Evolutionary conservation across 2,329 filamentous ascomycete genomes (phyloP), one percentile per base, ranked within the genome.

Genomic region (Penicillium sp.): DNA sequence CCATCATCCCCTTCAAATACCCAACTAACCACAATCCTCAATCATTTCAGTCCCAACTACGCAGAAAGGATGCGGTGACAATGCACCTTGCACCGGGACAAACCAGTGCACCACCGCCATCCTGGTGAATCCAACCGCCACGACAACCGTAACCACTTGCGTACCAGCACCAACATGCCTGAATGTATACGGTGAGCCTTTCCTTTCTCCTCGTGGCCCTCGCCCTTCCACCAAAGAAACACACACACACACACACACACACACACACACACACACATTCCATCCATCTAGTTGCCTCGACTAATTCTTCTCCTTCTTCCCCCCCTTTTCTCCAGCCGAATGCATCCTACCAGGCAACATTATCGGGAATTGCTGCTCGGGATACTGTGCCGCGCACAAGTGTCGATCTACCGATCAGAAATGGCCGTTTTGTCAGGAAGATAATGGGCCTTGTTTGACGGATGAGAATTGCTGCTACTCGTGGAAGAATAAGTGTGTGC

Each of bases 401-500:
- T 65, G 63, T 45, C 56, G 63, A 24, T 50, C 58, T 13, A 65
- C 62, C 1, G 61, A 65, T 45, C 32, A 49, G 3, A 44, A 58
- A n/a, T 64, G 61, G 61, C 60, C 63, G 0, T 39, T 32, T 8
- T 65, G 63, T 24, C 52, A 53, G 5, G 63, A 65, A 48, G 60
- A 64, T 46, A 45, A 53, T 35, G 58, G 57, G 8, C 50, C 54
- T 18, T 65, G 61, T 27, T 35, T 55, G n/a, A 43, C 37, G 2
- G 61, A 65, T 45, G 54, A 55, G 32, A 56, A 62, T 32, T 65
- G 62, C 39, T 66, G 63, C 28, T 64, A 66, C 49, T 53, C 51
- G 12, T 64, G 62, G 49, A 43, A 32, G 40, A 43, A 43, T 18
- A 36, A 45, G 24, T 64, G 61, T 52, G 47, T 60, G 3, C 44